Percentiles rank a stretch among this genome's conserved stretches.
phyloP scores from a whole-genome alignment of 345 rosid genomes.

The Balakata baccata region DNA sequence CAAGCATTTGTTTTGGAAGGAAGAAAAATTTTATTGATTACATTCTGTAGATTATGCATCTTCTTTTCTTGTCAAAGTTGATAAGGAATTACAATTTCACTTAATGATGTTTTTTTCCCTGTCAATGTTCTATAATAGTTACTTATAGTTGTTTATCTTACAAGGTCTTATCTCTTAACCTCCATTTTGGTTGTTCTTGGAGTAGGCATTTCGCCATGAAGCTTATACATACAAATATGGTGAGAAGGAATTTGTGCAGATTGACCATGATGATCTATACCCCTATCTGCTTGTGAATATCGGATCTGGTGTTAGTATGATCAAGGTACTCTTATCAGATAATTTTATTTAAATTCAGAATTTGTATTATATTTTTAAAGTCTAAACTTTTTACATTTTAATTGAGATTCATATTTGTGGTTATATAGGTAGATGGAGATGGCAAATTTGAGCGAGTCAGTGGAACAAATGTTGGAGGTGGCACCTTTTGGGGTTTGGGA shows the following conservation, averaged over 20 bases:
- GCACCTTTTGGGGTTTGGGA: constrained; percentile 98
- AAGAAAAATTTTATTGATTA: too few relatives aligned
- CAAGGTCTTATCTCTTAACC: background rate
- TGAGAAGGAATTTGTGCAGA: constrained; percentile 92
- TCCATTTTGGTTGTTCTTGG: constrained; percentile 30
- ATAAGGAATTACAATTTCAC: background rate
- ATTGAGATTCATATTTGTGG: constrained; percentile 20
- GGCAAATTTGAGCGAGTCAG: constrained; percentile 92
- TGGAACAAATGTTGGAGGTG: constrained; percentile 98
- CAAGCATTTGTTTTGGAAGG: background rate
- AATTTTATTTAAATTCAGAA: constrained; percentile 33
- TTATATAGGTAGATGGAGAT: constrained; percentile 80
- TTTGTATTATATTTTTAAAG: constrained; percentile 32
- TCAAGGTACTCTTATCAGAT: constrained; percentile 55
- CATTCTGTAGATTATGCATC: background rate
- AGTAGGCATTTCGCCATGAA: constrained; percentile 96
- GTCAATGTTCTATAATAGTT: background rate
- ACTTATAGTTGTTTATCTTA: constrained; percentile 2
- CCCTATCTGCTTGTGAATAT: constrained; percentile 97
- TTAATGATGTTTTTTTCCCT: background rate
- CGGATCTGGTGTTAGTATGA: constrained; percentile 99
- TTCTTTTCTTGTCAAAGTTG: background rate
- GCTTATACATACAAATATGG: constrained; percentile 97
- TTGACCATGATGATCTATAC: constrained; percentile 81
- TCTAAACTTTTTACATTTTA: constrained; percentile 16